These are phyloP conservation scores for Globisporangium paddicum DNA, from an alignment of 352 stramenopile genomes.

Conservation along the genomic window DNA sequence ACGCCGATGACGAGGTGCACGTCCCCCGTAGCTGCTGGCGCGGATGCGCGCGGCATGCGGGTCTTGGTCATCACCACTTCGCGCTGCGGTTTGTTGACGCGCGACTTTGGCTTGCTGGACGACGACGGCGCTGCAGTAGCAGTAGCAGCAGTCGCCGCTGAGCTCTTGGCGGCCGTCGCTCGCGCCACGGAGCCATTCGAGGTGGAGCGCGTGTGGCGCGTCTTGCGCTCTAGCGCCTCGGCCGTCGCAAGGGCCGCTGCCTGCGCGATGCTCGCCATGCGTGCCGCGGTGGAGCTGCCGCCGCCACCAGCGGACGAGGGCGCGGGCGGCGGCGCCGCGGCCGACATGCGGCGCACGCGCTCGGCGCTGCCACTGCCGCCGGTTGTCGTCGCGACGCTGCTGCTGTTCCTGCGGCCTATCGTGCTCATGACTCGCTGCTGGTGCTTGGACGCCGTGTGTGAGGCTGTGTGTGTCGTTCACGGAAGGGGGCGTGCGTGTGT, in stretches of 20 bases:
- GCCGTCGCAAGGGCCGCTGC: conserved; percentile 11
- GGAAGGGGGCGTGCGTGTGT: background rate
- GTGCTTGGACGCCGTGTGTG: background rate
- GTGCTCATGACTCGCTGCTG: conserved; percentile 5
- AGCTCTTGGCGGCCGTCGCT: background rate
- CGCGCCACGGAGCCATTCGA: conserved; percentile 7
- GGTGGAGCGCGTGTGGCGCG: conserved; percentile 1
- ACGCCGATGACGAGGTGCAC: conserved; percentile 44
- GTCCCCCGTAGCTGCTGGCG: background rate
- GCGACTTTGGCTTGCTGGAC: conserved; percentile 4
- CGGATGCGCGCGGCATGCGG: conserved; percentile 17
- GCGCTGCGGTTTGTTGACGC: conserved; percentile 6
- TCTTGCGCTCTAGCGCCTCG: conserved; percentile 6
- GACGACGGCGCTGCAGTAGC: background rate
- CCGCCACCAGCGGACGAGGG: conserved; percentile 1
- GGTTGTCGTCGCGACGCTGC: conserved; percentile 1
- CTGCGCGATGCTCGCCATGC: conserved; percentile 14
- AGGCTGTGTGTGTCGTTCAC: background rate
- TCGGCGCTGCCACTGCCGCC: background rate
- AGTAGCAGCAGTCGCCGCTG: background rate
- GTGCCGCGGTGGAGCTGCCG: conserved; percentile 2
- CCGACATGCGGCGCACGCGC: conserved; percentile 4
- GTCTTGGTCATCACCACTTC: conserved; percentile 24
- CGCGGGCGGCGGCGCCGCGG: conserved; percentile 4
- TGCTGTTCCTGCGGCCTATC: conserved; percentile 10